Percentiles rank a stretch among this genome's conserved stretches.
Evolutionary conservation across 768 basidiomycete genomes (phyloP).

Genomic region (Rhizopogon vulgaris): DNA sequence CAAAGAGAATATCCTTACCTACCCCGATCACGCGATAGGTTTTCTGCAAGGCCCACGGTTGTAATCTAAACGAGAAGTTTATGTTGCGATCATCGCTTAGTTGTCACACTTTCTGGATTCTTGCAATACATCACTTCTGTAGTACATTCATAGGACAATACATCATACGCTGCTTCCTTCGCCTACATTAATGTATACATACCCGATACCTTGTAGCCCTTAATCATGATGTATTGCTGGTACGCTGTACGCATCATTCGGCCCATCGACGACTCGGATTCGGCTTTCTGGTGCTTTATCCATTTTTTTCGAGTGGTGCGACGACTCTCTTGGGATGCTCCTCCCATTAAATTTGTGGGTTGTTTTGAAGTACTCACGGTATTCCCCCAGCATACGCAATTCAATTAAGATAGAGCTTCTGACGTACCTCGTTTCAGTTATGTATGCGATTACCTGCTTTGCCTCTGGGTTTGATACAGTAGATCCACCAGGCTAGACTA

Average conservation of each 20-base stretch:
- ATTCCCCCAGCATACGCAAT: constrained; percentile 22
- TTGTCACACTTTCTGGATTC: not conserved
- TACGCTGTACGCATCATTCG: not conserved
- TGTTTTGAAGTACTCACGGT: constrained; percentile 20
- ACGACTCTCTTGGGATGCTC: constrained; percentile 17
- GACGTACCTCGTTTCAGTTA: no score
- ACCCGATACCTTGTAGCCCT: not conserved
- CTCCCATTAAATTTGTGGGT: constrained; percentile 21
- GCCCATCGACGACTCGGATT: no score
- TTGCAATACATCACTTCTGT: not conserved
- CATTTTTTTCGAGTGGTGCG: no score
- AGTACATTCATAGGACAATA: not conserved
- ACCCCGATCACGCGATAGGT: constrained; percentile 20
- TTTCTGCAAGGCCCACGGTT: constrained; percentile 2
- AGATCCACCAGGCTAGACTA: no score
- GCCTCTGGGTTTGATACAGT: no score
- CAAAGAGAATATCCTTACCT: constrained; percentile 18
- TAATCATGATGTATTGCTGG: not conserved
- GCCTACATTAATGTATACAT: not conserved
- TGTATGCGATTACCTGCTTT: no score
- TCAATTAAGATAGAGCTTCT: not conserved
- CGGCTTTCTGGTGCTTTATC: not conserved
- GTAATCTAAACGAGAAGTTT: not conserved
- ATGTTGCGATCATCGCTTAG: not conserved
- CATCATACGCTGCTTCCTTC: not conserved